A percentile compares a stretch with the other conserved stretches of the same genome.
Evolutionary conservation across 2,329 filamentous ascomycete genomes (phyloP).

Genomic region (Sporothrix pallida): DNA sequence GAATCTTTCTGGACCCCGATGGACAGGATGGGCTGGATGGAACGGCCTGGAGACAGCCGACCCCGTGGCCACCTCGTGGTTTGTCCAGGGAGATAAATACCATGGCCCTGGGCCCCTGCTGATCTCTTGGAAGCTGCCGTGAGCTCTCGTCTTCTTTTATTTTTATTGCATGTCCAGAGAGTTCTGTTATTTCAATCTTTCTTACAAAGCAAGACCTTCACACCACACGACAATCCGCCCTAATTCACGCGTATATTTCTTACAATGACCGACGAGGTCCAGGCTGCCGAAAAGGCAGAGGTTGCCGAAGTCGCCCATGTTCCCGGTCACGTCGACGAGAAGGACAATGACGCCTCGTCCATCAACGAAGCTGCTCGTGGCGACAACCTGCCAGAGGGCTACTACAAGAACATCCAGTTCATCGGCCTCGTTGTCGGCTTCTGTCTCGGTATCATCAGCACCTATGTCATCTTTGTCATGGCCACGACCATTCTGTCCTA

Average conservation of each 20-base stretch:
- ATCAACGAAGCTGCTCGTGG: slow-evolving; percentile 19
- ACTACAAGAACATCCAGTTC: slow-evolving; percentile 47
- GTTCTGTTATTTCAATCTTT: neutral
- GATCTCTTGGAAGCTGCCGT: slow-evolving; percentile 12
- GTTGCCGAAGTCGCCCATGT: neutral
- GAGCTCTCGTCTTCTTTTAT: neutral
- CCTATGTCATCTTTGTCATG: slow-evolving; percentile 32
- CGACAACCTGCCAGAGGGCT: slow-evolving; percentile 44
- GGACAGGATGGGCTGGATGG: neutral
- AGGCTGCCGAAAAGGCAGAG: slow-evolving; percentile 1
- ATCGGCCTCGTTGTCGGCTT: slow-evolving; percentile 46
- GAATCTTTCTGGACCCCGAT: neutral
- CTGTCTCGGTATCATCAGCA: slow-evolving; percentile 47
- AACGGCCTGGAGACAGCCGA: neutral
- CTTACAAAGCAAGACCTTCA: neutral
- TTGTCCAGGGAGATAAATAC: neutral
- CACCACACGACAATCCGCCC: neutral
- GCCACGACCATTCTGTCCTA: slow-evolving; percentile 29
- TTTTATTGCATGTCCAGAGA: neutral
- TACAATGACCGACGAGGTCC: slow-evolving; percentile 7
- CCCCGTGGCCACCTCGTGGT: neutral
- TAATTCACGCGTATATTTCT: neutral
- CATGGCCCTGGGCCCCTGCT: neutral
- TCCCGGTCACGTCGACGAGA: neutral
- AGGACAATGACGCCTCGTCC: slow-evolving; percentile 12